phyloP scores from a whole-genome alignment of 345 rosid species.

The Acer yangbiense region DNA sequence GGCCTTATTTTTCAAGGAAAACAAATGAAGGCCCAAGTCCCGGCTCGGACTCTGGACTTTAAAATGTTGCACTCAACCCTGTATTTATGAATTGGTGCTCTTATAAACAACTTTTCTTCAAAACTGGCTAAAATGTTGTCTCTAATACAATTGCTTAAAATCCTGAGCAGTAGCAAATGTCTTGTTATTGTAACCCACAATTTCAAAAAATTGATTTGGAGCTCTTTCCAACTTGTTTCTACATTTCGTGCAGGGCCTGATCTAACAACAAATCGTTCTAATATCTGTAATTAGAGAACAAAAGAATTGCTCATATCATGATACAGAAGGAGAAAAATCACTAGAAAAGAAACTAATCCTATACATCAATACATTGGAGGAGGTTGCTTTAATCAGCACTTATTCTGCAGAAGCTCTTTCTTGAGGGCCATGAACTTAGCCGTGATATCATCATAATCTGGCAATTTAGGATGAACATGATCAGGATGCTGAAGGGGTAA shows the following conservation, averaged over 20 bases:
- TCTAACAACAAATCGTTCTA: not conserved
- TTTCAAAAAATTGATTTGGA: not conserved
- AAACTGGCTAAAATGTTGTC: too few relatives aligned
- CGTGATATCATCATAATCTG: conserved; percentile 78
- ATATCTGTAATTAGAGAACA: not conserved
- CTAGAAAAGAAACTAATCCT: not conserved
- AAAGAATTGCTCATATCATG: not conserved
- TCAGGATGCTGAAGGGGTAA: conserved; percentile 41
- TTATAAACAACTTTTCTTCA: too few relatives aligned
- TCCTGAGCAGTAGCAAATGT: not conserved
- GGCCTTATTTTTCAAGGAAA: not conserved
- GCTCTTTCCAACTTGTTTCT: not conserved
- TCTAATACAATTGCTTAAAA: too few relatives aligned
- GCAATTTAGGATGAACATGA: conserved; percentile 90
- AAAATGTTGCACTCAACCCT: too few relatives aligned
- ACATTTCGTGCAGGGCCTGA: not conserved
- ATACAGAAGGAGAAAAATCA: not conserved
- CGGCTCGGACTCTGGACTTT: not conserved
- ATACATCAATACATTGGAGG: too few relatives aligned
- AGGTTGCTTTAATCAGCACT: not conserved
- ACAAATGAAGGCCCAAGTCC: not conserved
- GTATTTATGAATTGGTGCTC: not conserved
- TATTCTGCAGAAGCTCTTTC: conserved; percentile 41
- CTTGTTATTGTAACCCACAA: not conserved
- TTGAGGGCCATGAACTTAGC: conserved; percentile 68